These are phyloP conservation scores for Ophiostoma populinum DNA, from an alignment of 2,329 filamentous ascomycete species.

Conservation along the genomic window DNA sequence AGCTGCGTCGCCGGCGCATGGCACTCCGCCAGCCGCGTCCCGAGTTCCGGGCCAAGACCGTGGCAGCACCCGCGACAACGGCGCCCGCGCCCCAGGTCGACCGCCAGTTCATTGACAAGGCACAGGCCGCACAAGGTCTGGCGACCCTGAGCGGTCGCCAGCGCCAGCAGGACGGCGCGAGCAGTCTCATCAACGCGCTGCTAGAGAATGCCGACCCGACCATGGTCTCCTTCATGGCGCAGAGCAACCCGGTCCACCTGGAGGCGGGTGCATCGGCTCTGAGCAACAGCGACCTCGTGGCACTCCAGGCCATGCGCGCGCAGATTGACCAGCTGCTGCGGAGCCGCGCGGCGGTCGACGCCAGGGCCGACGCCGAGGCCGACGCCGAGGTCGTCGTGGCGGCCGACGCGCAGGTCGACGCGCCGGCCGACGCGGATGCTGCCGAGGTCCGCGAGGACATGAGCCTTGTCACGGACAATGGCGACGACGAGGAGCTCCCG, in stretches of 20 bases:
- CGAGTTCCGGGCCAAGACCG: background rate
- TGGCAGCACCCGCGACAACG: background rate
- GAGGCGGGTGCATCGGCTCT: conserved; percentile 19
- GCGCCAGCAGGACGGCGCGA: conserved; percentile 14
- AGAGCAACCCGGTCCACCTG: conserved; percentile 26
- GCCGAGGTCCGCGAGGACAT: conserved; percentile 4
- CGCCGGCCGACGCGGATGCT: conserved; percentile 2
- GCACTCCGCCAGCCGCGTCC: conserved; percentile 1
- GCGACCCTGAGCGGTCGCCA: conserved; percentile 1
- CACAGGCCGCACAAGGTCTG: conserved; percentile 50
- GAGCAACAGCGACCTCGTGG: conserved; percentile 23
- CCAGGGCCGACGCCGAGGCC: background rate
- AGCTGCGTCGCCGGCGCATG: conserved; percentile 7
- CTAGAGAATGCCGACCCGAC: conserved; percentile 32
- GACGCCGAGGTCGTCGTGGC: conserved; percentile 7
- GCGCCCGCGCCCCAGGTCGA: conserved; percentile 12
- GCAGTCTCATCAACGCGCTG: conserved; percentile 40
- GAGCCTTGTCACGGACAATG: conserved; percentile 12
- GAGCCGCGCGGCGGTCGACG: background rate
- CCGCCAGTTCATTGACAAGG: conserved; percentile 36
- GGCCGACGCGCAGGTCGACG: background rate
- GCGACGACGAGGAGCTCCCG: conserved; percentile 9
- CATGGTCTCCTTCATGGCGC: conserved; percentile 32
- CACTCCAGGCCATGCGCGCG: conserved; percentile 28
- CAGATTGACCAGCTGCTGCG: conserved; percentile 19